phyloP scores from a whole-genome alignment of 2,329 filamentous ascomycete species.

The Curvularia lunata region DNA sequence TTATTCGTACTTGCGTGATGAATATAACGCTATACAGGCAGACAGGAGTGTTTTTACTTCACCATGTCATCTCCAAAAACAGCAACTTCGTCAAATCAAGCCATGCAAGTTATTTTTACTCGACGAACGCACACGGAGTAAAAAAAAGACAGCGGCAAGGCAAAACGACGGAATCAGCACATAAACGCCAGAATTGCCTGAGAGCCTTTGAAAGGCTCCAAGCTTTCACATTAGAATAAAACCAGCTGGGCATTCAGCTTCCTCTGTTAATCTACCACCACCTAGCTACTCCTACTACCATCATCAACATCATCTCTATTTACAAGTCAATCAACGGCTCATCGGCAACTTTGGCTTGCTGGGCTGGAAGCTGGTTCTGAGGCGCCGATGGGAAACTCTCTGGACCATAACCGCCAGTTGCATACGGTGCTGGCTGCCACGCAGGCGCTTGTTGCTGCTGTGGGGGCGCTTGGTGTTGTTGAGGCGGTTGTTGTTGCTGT shows the following conservation, averaged over 20 bases:
- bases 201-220: no score
- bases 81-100: no score
- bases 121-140: no score
- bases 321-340: conserved; percentile 82
- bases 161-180: no score
- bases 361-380: conserved; percentile 59
- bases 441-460: conserved; percentile 40
- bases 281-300: background rate
- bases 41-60: no score
- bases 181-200: no score
- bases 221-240: no score
- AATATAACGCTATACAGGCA: no score
- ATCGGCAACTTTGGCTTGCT: conserved; percentile 65
- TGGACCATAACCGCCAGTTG: conserved; percentile 51
- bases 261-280: background rate
- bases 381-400: conserved; percentile 69
- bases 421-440: conserved; percentile 48
- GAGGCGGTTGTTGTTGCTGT: conserved; percentile 3
- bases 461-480: conserved; percentile 42
- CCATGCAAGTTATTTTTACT: no score
- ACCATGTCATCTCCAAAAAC: no score
- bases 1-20: background rate
- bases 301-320: background rate
- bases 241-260: no score
- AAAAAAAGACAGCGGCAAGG: no score